These are phyloP conservation scores for Apostasia ramifera DNA, from an alignment of 106 monocot genomes.

Conservation along the genomic window DNA sequence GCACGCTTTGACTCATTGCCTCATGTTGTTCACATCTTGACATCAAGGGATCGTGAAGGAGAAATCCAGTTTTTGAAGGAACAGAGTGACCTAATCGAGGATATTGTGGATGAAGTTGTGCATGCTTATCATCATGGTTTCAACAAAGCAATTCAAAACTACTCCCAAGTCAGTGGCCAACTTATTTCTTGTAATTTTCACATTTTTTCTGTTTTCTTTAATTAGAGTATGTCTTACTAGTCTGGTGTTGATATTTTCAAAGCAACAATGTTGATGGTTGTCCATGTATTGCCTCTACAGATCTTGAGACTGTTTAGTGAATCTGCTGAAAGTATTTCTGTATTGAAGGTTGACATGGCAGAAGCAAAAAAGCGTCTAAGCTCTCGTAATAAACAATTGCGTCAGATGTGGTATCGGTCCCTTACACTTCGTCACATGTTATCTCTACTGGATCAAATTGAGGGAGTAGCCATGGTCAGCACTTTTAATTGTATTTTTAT, in stretches of 20 bases:
- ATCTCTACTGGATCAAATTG: constrained; percentile 89
- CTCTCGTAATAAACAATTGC: constrained; percentile 88
- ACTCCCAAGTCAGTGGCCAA: constrained; percentile 69
- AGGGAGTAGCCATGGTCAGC: constrained; percentile 78
- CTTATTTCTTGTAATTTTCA: constrained; percentile 4
- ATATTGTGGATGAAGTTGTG: constrained; percentile 98
- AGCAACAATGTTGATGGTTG: background rate
- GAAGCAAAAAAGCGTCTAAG: constrained; percentile 80
- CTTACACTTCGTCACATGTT: constrained; percentile 82
- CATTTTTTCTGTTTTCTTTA: background rate
- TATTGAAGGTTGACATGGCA: constrained; percentile 80
- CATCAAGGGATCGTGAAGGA: constrained; percentile 91
- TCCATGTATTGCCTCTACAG: constrained; percentile 23
- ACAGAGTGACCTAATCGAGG: constrained; percentile 92
- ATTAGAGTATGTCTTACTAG: background rate
- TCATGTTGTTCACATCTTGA: constrained; percentile 97
- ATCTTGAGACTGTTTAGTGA: constrained; percentile 93
- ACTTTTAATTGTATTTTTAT: background rate
- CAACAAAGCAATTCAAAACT: constrained; percentile 99
- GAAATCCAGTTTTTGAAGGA: constrained; percentile 91
- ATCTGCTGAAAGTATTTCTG: constrained; percentile 87
- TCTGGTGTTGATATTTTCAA: background rate
- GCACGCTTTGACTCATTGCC: constrained; percentile 99
- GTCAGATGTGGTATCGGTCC: constrained; percentile 90
- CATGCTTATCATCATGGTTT: constrained; percentile 99